A percentile compares a stretch with the other conserved stretches of the same genome.
Conservation (phyloP, 805 yeast species). For the Yarrowia sp. region DNA sequence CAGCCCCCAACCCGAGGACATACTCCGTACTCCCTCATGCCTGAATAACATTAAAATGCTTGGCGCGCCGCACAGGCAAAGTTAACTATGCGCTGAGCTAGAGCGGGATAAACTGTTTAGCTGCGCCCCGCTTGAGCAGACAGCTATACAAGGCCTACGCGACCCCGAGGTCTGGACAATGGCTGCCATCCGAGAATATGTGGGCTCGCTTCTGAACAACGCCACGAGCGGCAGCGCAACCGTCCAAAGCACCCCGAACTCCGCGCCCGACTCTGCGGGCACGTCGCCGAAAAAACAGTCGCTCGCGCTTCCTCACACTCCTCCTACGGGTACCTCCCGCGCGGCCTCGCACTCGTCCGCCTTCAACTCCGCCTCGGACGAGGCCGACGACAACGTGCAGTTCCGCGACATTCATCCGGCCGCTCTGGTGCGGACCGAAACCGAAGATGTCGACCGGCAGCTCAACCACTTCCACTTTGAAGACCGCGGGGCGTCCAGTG, state of each 20-base stretch:
- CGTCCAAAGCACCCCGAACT: background rate
- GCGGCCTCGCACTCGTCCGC: slow-evolving; percentile 17
- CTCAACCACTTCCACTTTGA: slow-evolving; percentile 14
- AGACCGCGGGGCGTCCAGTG: slow-evolving; percentile 1
- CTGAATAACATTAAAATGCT: no score
- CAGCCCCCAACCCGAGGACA: no score
- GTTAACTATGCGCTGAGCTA: background rate
- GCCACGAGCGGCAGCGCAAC: slow-evolving; percentile 1
- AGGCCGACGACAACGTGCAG: slow-evolving; percentile 16
- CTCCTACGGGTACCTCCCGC: background rate
- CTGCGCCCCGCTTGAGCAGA: slow-evolving; percentile 21
- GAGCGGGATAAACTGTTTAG: slow-evolving; percentile 1
- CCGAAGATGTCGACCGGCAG: slow-evolving; percentile 13
- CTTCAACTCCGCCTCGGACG: slow-evolving; percentile 22
- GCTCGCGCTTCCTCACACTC: slow-evolving; percentile 3
- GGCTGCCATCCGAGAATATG: slow-evolving; percentile 22
- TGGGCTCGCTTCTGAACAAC: slow-evolving; percentile 22
- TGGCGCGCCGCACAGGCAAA: slow-evolving; percentile 2
- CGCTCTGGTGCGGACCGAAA: slow-evolving; percentile 7
- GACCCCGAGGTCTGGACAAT: slow-evolving; percentile 23
- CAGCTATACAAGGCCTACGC: background rate
- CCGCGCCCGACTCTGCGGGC: slow-evolving; percentile 4
- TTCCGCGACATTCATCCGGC: slow-evolving; percentile 23
- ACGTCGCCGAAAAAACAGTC: slow-evolving; percentile 22
- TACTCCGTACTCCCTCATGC: no score